Evolutionary conservation across 306 rosid species (phyloP), one percentile per base, ranked within the genome.

Genomic region (Canavalia gladiata): DNA sequence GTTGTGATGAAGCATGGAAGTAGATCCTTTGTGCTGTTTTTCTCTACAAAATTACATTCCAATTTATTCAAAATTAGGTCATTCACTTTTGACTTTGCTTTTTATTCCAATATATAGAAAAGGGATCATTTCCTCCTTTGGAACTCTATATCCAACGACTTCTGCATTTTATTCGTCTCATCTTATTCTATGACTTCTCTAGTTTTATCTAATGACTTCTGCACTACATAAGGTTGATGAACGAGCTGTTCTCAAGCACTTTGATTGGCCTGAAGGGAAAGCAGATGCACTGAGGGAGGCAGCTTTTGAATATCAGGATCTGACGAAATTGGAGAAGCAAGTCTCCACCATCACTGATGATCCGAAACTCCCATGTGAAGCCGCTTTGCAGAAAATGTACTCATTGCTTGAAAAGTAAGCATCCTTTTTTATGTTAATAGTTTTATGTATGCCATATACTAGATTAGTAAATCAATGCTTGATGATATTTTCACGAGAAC

Each of bases 211-310:
- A 18, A 18, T 18, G 25, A 18, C 25, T 18, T 18, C 25, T 18
- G 25, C 25, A 18, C 25, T 18, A 18, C 25, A 52, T 37, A 77
- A 94, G 98, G 95, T 91, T 78, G 97, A 94, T 78, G 97, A 94
- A 75, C 87, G 92, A 87, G 97, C 98, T 30, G 97, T 94, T 65
- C 94, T 94, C 81, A 94, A 94, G 90, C 98, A 94, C 87, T 94
- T 94, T 45, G 98, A 91, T 86, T 94, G 98, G 98, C 98, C 98
- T 33, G 98, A 94, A 86, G 97, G 94, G 74, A 91, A 94, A 84
- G 93, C 92, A 33, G 98, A 94, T 83, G 95, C 97, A 69, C 72
- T 94, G 69, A 94, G 98, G 87, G 98, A 94, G 86, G 97, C 98
- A 2, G 90, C 98, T 68, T 94, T 91, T 76, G 98, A 94, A 72